Conservation (phyloP, 2,329 filamentous ascomycete genomes). For the Peltaster fructicola region DNA sequence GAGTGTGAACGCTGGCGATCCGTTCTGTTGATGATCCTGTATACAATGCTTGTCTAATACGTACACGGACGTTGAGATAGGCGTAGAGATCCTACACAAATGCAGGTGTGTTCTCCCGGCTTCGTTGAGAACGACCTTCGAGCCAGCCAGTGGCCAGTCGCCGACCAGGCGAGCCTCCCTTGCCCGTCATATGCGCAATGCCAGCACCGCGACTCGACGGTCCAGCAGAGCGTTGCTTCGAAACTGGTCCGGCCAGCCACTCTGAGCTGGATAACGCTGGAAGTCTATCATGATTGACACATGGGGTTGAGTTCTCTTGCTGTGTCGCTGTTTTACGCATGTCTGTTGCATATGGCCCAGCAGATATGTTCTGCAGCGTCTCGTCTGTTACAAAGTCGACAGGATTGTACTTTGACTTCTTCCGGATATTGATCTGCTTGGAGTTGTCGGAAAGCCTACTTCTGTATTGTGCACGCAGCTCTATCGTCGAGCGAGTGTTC, state of each 20-base stretch:
- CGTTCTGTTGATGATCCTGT: neutral
- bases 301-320: constrained; percentile 8
- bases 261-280: constrained; percentile 15
- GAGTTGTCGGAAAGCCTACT: constrained; percentile 6
- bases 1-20: neutral
- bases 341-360: constrained; percentile 16
- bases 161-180: no score
- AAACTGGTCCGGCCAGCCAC: constrained; percentile 14
- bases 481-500: constrained; percentile 3
- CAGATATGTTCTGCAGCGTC: constrained; percentile 17
- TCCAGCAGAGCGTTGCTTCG: no score
- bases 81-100: neutral
- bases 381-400: no score
- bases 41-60: neutral
- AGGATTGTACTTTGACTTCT: constrained; percentile 7
- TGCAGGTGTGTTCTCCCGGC: neutral
- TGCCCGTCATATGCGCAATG: no score
- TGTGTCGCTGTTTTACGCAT: constrained; percentile 5
- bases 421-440: constrained; percentile 11
- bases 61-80: neutral
- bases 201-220: no score
- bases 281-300: constrained; percentile 5
- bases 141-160: no score
- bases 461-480: constrained; percentile 12
- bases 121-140: no score